phyloP scores from a whole-genome alignment of 2,329 filamentous ascomycete species.

The Tolypocladium cylindrosporum region DNA sequence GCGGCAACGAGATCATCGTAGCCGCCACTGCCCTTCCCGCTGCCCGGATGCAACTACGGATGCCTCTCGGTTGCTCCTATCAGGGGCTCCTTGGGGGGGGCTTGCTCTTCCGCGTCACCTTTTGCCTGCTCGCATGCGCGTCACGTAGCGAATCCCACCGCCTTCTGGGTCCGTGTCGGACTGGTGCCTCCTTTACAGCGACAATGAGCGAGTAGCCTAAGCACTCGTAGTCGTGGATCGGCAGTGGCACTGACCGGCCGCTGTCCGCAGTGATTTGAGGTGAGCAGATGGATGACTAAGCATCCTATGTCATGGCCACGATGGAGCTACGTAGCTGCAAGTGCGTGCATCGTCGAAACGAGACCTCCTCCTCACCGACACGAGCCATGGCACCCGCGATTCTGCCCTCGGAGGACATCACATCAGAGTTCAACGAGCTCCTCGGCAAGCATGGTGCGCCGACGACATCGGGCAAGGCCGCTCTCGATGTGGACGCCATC shows the following conservation, averaged over 20 bases:
- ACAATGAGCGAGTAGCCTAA: neutral
- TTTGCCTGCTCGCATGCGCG: neutral
- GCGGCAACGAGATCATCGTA: neutral
- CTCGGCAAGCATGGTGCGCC: constrained; percentile 49
- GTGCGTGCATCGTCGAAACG: neutral
- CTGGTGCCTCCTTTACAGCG: neutral
- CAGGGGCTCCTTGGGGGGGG: neutral
- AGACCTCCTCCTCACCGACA: neutral
- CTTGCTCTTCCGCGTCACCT: neutral
- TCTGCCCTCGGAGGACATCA: constrained; percentile 47
- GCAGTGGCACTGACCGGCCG: neutral
- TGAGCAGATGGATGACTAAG: constrained; percentile 1
- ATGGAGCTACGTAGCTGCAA: neutral
- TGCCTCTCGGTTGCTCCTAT: neutral
- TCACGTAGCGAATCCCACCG: neutral
- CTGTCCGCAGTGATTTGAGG: neutral
- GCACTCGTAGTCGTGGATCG: neutral
- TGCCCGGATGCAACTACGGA: neutral
- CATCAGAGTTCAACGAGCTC: constrained; percentile 57
- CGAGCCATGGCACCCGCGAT: constrained; percentile 2
- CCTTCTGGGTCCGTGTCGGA: neutral
- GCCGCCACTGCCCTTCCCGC: neutral
- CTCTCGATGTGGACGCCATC: constrained; percentile 34
- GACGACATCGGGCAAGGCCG: constrained; percentile 33
- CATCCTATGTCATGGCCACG: neutral